Evolutionary conservation across 176 grass and related monocot genomes (phyloP), one percentile per base, ranked within the genome.

Genomic region (Hordeum marinum): DNA sequence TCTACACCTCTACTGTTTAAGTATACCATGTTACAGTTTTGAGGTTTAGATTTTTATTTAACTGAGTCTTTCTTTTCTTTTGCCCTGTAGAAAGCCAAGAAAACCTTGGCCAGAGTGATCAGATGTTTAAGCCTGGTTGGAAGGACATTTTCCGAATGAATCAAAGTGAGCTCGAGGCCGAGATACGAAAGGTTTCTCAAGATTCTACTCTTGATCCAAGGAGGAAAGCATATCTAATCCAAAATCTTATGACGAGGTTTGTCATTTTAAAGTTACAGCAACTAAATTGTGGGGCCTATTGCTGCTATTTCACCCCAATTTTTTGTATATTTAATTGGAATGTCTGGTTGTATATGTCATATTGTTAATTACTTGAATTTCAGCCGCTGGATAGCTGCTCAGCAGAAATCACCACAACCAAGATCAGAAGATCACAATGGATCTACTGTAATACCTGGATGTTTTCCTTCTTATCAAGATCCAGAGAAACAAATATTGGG

Each of bases 71-170:
- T 17, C 77, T 75, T 79, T 64, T 0, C 14, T 76, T 87, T 66
- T 20, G 11, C 40, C 23, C 84, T 83, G 31, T 79, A 94, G 92
- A 84, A 80, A 82, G 5, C 80, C 63, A 77, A 41, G 92, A 94
- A 68, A 87, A 76, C 62, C 40, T 91, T 20, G 85, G 91, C 9
- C 92, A 93, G 54, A 86, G 60, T 82, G 89, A 88, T 14, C 81
- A 93, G 84, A 94, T 84, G 87, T 97, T 97, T 77, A 94, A 89
- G 46, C 95, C 92, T 85, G 95, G 95, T 13, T 97, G 95, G 95
- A 97, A 97, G 76, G 95, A 97, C 78, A 94, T 97, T 76, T 97
- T 97, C 61, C 61, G 86, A 75, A 97, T 97, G 95, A 97, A 97
- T 79, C 92, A 97, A 64, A 90, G 84, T 68, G 95, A 97, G 85